Percentiles rank a stretch among this genome's conserved stretches.
Conservation (phyloP, 768 basidiomycete genomes). For the Gyrodon lividus region DNA sequence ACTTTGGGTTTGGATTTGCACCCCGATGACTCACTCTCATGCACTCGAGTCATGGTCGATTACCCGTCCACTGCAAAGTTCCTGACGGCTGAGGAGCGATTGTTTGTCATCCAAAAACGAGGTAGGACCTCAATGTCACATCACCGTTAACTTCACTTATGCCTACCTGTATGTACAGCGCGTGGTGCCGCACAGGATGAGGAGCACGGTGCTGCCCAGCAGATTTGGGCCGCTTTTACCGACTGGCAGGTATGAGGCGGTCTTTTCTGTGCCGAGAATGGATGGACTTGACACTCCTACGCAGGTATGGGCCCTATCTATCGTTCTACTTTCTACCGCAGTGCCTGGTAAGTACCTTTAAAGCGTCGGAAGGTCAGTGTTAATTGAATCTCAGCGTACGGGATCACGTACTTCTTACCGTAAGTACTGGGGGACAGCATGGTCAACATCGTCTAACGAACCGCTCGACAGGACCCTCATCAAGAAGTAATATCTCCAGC, state of each 20-base stretch:
- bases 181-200: conserved; percentile 49
- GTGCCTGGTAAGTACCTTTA: conserved; percentile 49
- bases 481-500: conserved; percentile 34
- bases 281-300: neutral
- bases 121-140: conserved; percentile 34
- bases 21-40: neutral
- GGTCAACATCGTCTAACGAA: neutral
- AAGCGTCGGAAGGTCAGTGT: neutral
- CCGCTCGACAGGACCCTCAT: conserved; percentile 52
- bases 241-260: conserved; percentile 59
- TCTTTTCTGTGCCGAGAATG: conserved; percentile 1
- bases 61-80: conserved; percentile 59
- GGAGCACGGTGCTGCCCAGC: conserved; percentile 54
- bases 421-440: conserved; percentile 34
- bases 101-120: conserved; percentile 55
- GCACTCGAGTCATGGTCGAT: conserved; percentile 52
- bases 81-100: conserved; percentile 59
- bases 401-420: conserved; percentile 71
- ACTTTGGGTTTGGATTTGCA: neutral
- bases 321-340: conserved; percentile 58
- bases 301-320: conserved; percentile 3
- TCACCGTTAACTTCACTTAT: neutral
- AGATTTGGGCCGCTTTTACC: conserved; percentile 49
- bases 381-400: conserved; percentile 48
- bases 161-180: conserved; percentile 50